Evolutionary conservation across 495 filamentous ascomycete species (phyloP), one percentile per base, ranked within the genome.

Genomic region (Podospora didyma): DNA sequence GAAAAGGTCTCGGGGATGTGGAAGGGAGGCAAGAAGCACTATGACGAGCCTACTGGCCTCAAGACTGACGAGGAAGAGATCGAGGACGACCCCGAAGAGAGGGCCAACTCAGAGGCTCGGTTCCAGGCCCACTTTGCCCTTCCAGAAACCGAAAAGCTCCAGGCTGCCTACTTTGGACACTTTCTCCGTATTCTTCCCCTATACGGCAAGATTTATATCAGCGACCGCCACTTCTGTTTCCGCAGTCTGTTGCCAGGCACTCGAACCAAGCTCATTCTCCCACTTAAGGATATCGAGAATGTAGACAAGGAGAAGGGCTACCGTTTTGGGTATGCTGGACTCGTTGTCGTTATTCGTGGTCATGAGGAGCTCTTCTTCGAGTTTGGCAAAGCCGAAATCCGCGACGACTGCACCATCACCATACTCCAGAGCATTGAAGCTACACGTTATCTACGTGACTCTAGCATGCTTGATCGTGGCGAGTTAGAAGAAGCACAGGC

Each of bases 301-400:
- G 89, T 92, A 20, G 87, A 92, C 56, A 96, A 96, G 65, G 93
- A 97, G 72, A 96, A 92, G 65, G 95, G 94, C 0, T 97, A 96
- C 65, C 82, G 92, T 19, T 89, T 96, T 68, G 90, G 91, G 6
- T 97, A 96, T 58, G 89, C 90, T 5, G 94, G 92, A 11, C 78
- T 98, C 50, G 93, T 96, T 7, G 80, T 98, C 20, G 88, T 95
- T 6, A 92, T 98, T 50, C 85, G 88, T 31, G 94, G 92, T 9
- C 92, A 97, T 61, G 94, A 97, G 68, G 95, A 98, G 67, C 73
- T 98, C 2, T 97, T 98, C 70, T 97, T 98, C 68, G 94, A 98
- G 65, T 97, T 98, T 68, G 80, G 80, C 56, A 76, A 84, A 14
- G 70, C 81, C 4, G 92, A 90, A 52, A 78, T 82, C 47, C 84